Evolutionary conservation across 192 early-diverging fungal species (phyloP), one percentile per base, ranked within the genome.

Genomic region (Umbelopsis isabellina): DNA sequence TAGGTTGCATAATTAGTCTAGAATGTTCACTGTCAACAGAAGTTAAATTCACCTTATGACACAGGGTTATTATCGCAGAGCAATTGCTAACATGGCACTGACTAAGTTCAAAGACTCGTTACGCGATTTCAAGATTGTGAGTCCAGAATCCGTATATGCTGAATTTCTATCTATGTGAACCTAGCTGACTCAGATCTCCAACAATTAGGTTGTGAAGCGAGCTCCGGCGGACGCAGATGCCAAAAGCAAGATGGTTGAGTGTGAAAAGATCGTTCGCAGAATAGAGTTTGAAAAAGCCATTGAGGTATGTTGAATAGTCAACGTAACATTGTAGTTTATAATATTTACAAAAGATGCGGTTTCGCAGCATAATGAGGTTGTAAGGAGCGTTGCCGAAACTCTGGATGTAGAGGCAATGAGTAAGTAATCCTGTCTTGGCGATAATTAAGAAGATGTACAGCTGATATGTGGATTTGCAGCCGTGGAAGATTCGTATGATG

Each of bases 231-330:
- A 98, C 74, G 86, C 85, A 41, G 89, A 90, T 73, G 98, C 92
- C 12, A 84, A 85, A 52, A 66, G 80, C 44, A 95, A 97, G 77
- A 86, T 97, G 37, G 71, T 78, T 8, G 94, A 94, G 75, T 97
- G 95, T 75, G 92, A 97, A 73, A 98, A 97, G 79, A 94, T 96
- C 73, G 88, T 92, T 33, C 88, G 90, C 25, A 83, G 92, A 30
- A 85, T 91, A 47, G 88, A 92, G 70, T 98, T 99, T 83, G 97
- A 97, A 82, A 89, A 92, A 78, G 98, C 98, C 7, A 98, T 99
- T 72, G 84, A 87, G 49, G 87, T 90, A 73, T 80, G 87, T 44
- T 78, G 46, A 30, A 10, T n/a, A 21, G 7, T 30, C 25, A 13
- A 11, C 8, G 15, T 55, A 20, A 8, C 1, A 5, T 30, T 33